Evolutionary conservation across 2,329 filamentous ascomycete species (phyloP), one percentile per base, ranked within the genome.

Genomic region (Trichoderma koningii): DNA sequence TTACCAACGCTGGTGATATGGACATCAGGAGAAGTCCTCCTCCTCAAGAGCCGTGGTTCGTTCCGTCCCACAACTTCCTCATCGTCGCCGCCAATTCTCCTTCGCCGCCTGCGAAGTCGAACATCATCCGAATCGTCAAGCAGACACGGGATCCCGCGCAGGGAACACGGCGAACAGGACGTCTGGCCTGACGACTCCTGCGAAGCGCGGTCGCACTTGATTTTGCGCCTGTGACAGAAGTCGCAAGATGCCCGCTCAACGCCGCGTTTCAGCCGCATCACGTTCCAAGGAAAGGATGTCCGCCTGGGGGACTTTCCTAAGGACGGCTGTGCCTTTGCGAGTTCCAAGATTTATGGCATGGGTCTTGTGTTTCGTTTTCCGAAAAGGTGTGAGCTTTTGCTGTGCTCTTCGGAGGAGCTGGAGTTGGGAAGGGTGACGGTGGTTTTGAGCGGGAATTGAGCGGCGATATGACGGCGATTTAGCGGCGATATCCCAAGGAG

Each of bases 381-480:
- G 23, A 48, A 15, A 60, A 5, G 10, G 9, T 45, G 21, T n/a
- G 28, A 61, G 34, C 19, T n/a, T 26, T 28, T 14, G 48, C 30
- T 52, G 48, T n/a, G 30, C n/a, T 52, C 17, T 10, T 12, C 34
- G 48, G 21, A 23, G 38, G 38, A 14, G 15, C 44, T 21, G n/a
- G 57, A 23, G 14, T 28, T 21, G 3, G 30, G 30, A 9, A 30
- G 10, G 28, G 6, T 30, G 14, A 52, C 38, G 48, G 57, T 38
- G 23, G 21, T 14, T 30, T 14, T 30, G 30, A 44, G 47, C 57
- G 57, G 57, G 23, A 42, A 52, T 34, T 44, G 38, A 61, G 47
- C 57, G 57, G 57, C 38, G 47, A 52, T 61, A 52, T 52, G 23
- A 52, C 57, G 55, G 55, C 45, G 55, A 47, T 57, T 57, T 57